A percentile compares a stretch with the other conserved stretches of the same genome.
Conservation (phyloP, 768 basidiomycete genomes). For the Cantharellus anzutake region DNA sequence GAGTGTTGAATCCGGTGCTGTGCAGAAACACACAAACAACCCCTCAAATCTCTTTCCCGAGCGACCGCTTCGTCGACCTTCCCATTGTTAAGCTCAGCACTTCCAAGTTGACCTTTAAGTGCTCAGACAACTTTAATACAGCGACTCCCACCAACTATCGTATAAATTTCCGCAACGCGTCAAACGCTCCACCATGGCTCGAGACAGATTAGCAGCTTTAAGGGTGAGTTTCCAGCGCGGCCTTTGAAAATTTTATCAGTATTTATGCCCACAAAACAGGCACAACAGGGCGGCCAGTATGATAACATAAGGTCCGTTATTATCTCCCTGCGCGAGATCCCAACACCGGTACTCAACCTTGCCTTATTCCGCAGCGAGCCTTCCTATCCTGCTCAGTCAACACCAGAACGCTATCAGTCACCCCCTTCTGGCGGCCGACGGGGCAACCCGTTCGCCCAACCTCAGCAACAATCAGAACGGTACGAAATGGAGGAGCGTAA, state of each 20-base stretch:
- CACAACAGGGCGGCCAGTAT: constrained; percentile 9
- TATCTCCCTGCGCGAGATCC: no score
- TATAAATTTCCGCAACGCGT: no score
- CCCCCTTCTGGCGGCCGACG: background rate
- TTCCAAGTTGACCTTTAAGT: no score
- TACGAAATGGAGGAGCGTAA: constrained; percentile 3
- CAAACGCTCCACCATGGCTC: constrained; percentile 35
- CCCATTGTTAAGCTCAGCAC: no score
- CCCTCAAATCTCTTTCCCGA: no score
- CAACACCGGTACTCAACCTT: no score
- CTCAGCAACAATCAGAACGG: background rate
- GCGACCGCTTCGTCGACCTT: no score
- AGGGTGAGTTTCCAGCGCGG: constrained; percentile 9
- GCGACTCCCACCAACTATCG: no score
- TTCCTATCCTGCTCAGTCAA: constrained; percentile 5
- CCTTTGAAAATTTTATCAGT: background rate
- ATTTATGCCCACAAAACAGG: constrained; percentile 3
- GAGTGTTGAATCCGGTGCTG: no score
- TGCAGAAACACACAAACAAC: no score
- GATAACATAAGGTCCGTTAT: background rate
- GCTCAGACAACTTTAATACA: no score
- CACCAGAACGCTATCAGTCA: background rate
- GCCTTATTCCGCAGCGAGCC: constrained; percentile 3
- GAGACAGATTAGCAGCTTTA: constrained; percentile 56
- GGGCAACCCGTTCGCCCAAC: background rate